Evolutionary conservation across 805 yeast genomes (phyloP).

Genomic region (Yarrowia sp.): DNA sequence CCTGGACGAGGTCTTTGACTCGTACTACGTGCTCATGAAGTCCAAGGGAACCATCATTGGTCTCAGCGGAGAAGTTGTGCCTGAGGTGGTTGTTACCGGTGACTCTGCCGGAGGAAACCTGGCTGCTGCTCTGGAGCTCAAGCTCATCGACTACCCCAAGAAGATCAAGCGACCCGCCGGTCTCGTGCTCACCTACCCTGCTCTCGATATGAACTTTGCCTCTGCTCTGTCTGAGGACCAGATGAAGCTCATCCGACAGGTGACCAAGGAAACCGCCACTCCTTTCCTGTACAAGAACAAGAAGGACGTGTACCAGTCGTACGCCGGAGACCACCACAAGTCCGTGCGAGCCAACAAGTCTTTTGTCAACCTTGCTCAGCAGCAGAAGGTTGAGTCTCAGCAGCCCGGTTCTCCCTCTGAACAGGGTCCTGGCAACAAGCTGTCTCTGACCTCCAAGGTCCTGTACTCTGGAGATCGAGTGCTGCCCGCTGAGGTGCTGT

Average conservation of each 20-base stretch:
- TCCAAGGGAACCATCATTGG: conserved; percentile 41
- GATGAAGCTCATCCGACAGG: conserved; percentile 44
- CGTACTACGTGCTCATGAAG: conserved; percentile 43
- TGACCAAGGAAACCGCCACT: conserved; percentile 41
- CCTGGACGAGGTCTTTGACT: conserved; percentile 50
- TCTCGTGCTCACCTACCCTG: conserved; percentile 46
- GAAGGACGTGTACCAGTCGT: conserved; percentile 41
- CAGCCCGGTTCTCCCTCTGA: conserved; percentile 18
- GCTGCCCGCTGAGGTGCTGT: conserved; percentile 46
- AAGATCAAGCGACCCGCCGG: conserved; percentile 44
- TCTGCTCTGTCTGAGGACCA: conserved; percentile 45
- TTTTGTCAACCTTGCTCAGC: conserved; percentile 5
- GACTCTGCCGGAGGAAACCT: conserved; percentile 57
- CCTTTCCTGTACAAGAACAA: conserved; percentile 41
- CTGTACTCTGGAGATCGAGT: conserved; percentile 46
- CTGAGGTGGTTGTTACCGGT: conserved; percentile 55
- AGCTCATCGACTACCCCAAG: conserved; percentile 39
- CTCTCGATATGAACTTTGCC: conserved; percentile 47
- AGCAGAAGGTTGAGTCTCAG: conserved; percentile 6
- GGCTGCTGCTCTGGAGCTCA: conserved; percentile 48
- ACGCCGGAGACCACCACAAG: conserved; percentile 30
- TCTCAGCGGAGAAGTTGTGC: conserved; percentile 37
- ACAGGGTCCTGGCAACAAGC: conserved; percentile 39
- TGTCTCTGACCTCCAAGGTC: conserved; percentile 48
- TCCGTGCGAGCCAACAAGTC: conserved; percentile 26